Base-by-base conservation (phyloP, 2,329 filamentous ascomycete species). In the Colletotrichum tropicicola region DNA sequence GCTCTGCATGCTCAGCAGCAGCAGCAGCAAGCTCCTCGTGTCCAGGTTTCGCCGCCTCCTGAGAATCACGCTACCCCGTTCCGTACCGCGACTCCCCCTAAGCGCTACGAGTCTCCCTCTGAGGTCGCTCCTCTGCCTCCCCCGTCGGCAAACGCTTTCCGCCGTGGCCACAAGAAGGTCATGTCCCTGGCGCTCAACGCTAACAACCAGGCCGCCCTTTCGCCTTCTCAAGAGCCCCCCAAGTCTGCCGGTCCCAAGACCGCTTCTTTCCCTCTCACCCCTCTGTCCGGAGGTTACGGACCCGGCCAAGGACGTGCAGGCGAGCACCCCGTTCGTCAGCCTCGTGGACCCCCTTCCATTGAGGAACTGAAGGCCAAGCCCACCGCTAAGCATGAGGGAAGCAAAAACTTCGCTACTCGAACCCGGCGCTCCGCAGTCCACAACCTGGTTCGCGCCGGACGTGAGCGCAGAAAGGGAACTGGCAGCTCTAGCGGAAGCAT, bases 371-470 rank as follows among this genome's bases (percentile, higher is more conserved):
- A 91, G 73, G 87, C 91, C 19, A 96, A 94, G 80, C 96, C 96
- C 2, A 98, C 95, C 8, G 90, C 93, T 70, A 97, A 94, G 81
- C 89, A 95, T 68, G 95, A 98, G 77, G 96, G 95, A 23, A 98
- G 95, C 89, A 91, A 98, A 88, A 99, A 99, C 83, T 99, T 99
- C 80, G 92, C 92, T 10, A 90, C 94, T 59, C 94, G 96, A 67
- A 94, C 97, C 73, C 93, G 96, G 65, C 93, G 95, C 69, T 94
- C 92, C 72, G 96, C 96, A 25, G 90, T 99, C 45, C 90, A 94
- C 82, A 98, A 94, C 75, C 87, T 99, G 52, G 92, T 98, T 67
- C 92, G 92, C 69, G 95, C 95, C 57, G 94, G 95, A 15, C 87
- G 96, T 68, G 93, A 94, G 74, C 92, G 96, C 65, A 93, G 95